A percentile compares a stretch with the other conserved stretches of the same genome.
Conservation (phyloP, 345 rosid genomes). For the Pugionium cornutum region DNA sequence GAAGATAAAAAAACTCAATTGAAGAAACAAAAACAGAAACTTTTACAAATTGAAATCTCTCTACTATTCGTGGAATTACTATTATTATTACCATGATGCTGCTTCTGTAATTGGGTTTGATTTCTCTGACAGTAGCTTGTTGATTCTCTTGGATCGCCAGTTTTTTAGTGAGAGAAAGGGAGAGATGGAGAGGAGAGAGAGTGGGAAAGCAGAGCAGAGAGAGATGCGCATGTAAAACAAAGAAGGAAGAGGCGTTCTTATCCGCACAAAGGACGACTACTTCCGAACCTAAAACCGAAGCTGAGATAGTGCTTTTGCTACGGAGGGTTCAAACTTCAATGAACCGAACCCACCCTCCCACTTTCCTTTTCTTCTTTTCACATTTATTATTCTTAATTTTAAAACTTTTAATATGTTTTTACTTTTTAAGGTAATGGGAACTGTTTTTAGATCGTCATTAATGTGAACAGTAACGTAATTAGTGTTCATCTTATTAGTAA, state of each 20-base stretch:
- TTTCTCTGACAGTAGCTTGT: conserved; percentile 53
- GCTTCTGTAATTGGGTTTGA: conserved; percentile 61
- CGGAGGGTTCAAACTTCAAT: conserved; percentile 55
- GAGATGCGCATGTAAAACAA: conserved; percentile 29
- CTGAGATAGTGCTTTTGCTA: conserved; percentile 35
- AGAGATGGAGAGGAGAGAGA: conserved; percentile 15
- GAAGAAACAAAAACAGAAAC: neutral
- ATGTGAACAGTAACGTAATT: neutral
- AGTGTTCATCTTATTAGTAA: neutral
- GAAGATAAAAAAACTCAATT: neutral
- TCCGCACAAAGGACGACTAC: conserved; percentile 49
- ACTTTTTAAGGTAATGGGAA: neutral
- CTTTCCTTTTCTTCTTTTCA: conserved; percentile 33
- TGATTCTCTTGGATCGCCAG: conserved; percentile 65
- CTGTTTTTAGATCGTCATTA: neutral
- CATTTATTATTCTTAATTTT: conserved; percentile 21
- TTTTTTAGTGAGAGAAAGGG: conserved; percentile 39
- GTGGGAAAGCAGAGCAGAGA: conserved; percentile 14
- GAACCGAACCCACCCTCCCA: conserved; percentile 62
- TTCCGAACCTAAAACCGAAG: conserved; percentile 32
- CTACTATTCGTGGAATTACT: neutral
- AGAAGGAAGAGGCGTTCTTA: conserved; percentile 60
- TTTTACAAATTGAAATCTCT: neutral
- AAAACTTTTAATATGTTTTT: neutral
- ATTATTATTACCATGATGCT: conserved; percentile 50